These are phyloP conservation scores for Gaultheria prostrata DNA, from an alignment of 148 eudicot genomes.

Conservation along the genomic window DNA sequence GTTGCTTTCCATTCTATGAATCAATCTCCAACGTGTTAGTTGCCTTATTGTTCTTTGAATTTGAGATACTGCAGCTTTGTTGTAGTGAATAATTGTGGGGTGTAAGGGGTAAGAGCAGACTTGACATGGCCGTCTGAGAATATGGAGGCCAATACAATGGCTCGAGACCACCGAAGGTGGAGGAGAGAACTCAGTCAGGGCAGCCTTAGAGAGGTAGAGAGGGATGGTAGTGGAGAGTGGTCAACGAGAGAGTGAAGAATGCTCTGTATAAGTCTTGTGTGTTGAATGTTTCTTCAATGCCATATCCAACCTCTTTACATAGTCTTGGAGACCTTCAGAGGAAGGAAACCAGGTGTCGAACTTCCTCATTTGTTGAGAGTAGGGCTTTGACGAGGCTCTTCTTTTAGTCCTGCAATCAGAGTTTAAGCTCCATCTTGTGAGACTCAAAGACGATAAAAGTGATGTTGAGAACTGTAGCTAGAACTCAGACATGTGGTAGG, in stretches of 20 bases:
- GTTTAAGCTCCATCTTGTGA: not conserved
- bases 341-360: not conserved
- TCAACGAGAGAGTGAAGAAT: not conserved
- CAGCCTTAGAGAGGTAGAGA: not conserved
- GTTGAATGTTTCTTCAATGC: not conserved
- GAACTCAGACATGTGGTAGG: not conserved
- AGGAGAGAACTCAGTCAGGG: not conserved
- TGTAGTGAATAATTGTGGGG: not conserved
- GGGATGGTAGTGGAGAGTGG: not conserved
- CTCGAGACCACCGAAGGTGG: not conserved
- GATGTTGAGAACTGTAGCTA: not conserved
- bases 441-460: not conserved
- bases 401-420: not conserved
- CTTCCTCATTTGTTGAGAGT: not conserved
- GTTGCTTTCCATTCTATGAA: not conserved
- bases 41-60: not conserved
- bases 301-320: not conserved
- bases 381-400: not conserved
- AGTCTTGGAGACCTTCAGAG: not conserved
- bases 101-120: not conserved
- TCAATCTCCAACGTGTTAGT: conserved; percentile 1
- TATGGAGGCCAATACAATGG: not conserved
- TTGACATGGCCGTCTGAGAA: not conserved
- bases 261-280: not conserved
- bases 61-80: conserved; percentile 11